Evolutionary conservation across 352 stramenopile species (phyloP).

Genomic region (Phytophthora pseudosyringae): DNA sequence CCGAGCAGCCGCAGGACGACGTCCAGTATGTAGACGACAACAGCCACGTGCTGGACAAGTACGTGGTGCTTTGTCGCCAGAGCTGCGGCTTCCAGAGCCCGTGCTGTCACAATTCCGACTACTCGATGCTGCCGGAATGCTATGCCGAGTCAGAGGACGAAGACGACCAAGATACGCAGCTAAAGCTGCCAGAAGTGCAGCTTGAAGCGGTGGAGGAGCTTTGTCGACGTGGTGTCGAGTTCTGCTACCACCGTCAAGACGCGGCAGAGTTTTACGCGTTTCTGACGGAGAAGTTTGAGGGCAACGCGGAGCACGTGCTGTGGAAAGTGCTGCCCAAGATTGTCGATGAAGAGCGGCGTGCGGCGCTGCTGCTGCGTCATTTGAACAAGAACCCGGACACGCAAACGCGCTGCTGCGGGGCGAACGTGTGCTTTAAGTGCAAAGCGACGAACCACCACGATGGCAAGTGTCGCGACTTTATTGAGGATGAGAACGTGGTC

Average conservation of each 20-base stretch:
- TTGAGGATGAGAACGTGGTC: conserved; percentile 56
- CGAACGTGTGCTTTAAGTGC: conserved; percentile 68
- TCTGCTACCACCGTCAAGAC: conserved; percentile 49
- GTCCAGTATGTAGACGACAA: conserved; percentile 32
- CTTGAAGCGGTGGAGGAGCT: conserved; percentile 31
- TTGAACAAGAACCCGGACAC: conserved; percentile 53
- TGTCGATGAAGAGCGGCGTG: conserved; percentile 60
- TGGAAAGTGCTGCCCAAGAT: conserved; percentile 47
- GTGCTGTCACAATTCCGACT: conserved; percentile 64
- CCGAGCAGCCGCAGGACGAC: too few species aligned
- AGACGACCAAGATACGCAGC: conserved; percentile 1
- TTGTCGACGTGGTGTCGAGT: conserved; percentile 31
- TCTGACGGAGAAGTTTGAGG: conserved; percentile 33
- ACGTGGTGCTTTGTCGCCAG: conserved; percentile 58
- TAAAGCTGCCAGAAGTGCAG: conserved; percentile 28
- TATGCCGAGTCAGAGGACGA: conserved; percentile 14
- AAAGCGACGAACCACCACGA: conserved; percentile 54
- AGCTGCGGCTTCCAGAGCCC: conserved; percentile 69
- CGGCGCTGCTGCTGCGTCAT: conserved; percentile 54
- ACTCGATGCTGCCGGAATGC: conserved; percentile 52
- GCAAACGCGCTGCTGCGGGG: conserved; percentile 53
- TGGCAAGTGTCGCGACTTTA: conserved; percentile 60
- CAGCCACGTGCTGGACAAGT: conserved; percentile 63
- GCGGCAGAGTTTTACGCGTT: conserved; percentile 43
- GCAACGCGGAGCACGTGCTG: conserved; percentile 31